Evolutionary conservation across 176 grass and related monocot species (phyloP), one percentile per base, ranked within the genome.

Genomic region (Poa annua): DNA sequence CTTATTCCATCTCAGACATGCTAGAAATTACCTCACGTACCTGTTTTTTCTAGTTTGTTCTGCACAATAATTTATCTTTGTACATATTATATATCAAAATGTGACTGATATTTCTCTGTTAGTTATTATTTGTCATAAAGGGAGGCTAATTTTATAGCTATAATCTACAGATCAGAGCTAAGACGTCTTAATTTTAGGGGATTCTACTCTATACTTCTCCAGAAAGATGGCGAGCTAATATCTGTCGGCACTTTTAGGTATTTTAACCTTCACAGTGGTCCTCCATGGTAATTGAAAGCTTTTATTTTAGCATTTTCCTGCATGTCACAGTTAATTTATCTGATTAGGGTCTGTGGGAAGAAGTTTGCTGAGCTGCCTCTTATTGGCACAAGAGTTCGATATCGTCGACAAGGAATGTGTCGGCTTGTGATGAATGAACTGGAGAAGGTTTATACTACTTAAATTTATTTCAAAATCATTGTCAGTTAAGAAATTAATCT

Each of bases 361-460:
- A 91, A 96, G 65, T 82, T 93, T 74, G 90, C 93, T 54, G 93
- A 96, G 69, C 54, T 96, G 77, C 90, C 93, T 84, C 81, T 96
- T 42, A 79, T 93, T 52, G 85, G 88, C 49, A 96, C 90, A 73
- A 79, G 90, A 79, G 17, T 79, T 71, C 67, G 55, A 36, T 85
- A 82, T 75, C 85, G 93, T 25, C 83, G 21, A 48, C 66, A 85
- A 74, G 93, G 90, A 82, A 90, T 96, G 86, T 93, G 93, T 25
- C 88, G 77, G 41, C 73, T 86, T 75, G 39, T 96, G 36, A 81
- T 96, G 29, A 88, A 78, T 71, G 88, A 86, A 82, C 57, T 92
- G 41, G 93, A 96, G 75, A 90, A 96, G 88, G 93, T 93, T 84
- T 63, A 24, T 63, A 38, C 50, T 33, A 19, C 52, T 74, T 76